A percentile compares a stretch with the other conserved stretches of the same genome.
Evolutionary conservation across 768 basidiomycete species (phyloP).

Genomic region (Boletus bicolor): DNA sequence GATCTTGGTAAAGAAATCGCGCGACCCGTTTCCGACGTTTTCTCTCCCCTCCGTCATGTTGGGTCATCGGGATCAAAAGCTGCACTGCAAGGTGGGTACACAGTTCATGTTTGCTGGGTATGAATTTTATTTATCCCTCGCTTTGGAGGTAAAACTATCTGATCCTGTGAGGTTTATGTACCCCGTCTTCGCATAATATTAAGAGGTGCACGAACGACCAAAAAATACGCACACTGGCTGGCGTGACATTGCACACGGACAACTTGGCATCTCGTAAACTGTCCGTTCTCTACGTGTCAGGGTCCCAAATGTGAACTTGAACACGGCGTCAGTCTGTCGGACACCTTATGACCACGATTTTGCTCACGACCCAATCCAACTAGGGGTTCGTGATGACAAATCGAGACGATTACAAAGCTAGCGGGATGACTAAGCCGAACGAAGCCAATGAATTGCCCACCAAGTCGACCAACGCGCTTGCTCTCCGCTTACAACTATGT

Average conservation of each 20-base stretch:
- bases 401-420: conserved; percentile 5
- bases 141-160: not conserved
- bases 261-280: not conserved
- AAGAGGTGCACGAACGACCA: not conserved
- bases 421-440: conserved; percentile 18
- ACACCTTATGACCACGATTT: not conserved
- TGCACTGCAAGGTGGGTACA: not conserved
- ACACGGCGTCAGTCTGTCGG: not conserved
- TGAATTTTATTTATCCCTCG: not conserved
- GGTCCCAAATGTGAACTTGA: not conserved
- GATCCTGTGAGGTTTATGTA: not conserved
- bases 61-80: conserved; percentile 1
- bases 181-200: no score
- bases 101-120: not conserved
- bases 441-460: no score
- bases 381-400: conserved; percentile 16
- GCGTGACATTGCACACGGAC: not conserved
- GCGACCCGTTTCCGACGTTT: not conserved
- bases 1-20: conserved; percentile 4
- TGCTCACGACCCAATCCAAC: not conserved
- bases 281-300: not conserved
- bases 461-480: not conserved
- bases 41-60: not conserved
- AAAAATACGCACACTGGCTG: not conserved
- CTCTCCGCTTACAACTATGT: conserved; percentile 24